Evolutionary conservation across 1,284 basidiomycete genomes (phyloP), one percentile per base, ranked within the genome.

Genomic region (Cronartium quercuum): DNA sequence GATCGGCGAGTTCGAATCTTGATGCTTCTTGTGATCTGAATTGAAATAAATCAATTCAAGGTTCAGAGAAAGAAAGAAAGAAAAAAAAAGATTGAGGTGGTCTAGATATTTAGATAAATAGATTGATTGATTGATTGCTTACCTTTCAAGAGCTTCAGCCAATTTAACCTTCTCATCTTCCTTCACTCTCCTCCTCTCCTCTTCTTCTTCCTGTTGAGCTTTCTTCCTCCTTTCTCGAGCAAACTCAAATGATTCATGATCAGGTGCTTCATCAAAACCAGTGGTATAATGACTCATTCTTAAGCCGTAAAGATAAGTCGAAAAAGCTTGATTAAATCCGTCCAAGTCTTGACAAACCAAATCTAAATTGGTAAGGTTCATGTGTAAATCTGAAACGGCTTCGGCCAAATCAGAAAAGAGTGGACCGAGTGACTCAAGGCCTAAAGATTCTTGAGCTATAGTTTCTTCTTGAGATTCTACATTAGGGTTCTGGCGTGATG

Each of bases 201-300:
- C 4, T 51, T 51, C 47, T 3, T 4, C 12, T 51, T 51, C 47
- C 21, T 44, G 9, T 44, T 44, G 9, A 9, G 9, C 42, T 44
- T 44, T 18, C 18, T 44, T 44, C 9, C 42, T 44, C 9, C 42
- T 44, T 44, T 44, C 42, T 44, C 42, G 18, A 44, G 9, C 42
- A 44, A 44, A 44, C 34, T 6, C 13, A 18, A 73, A 73, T 13
- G 61, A 37, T 38, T 37, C 3, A 1, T 29, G 44, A 15, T 65
- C 61, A 9, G 69, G 69, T 29, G 62, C 69, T 58, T 73, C 61
- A 2, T 65, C 44, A 62, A 73, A 73, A 51, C 65, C 69, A 35
- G 44, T 42, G 15, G 61, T 37, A 34, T 73, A 73, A 34, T 29
- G 38, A 64, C 51, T 73, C 13, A 73, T 40, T 34, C 69, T 41